Conservation (phyloP, 805 yeast species). For the Ogataea haglerorum region DNA sequence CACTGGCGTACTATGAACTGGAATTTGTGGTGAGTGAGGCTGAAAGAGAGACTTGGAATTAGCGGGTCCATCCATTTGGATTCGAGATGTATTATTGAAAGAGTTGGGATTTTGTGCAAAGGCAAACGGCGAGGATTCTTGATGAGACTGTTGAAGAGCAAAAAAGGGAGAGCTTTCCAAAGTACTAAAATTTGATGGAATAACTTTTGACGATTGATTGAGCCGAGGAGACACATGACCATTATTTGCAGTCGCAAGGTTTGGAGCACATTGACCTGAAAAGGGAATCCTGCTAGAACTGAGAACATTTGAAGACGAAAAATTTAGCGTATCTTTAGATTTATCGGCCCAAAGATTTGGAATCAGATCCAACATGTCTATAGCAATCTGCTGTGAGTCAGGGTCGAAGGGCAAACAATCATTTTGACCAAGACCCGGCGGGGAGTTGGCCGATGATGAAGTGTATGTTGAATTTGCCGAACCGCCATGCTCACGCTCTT, state of each 20-base stretch:
- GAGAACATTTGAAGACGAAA: background rate
- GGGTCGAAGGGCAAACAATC: background rate
- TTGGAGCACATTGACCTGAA: background rate
- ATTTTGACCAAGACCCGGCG: background rate
- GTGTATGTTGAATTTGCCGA: constrained; percentile 2
- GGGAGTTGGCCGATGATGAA: constrained; percentile 1
- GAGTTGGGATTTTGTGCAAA: background rate
- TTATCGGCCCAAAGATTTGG: constrained; percentile 27
- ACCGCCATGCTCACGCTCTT: constrained; percentile 3
- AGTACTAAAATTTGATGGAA: background rate
- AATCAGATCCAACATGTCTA: constrained; percentile 24
- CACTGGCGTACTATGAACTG: background rate
- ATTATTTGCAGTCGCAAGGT: background rate
- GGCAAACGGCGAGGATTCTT: background rate
- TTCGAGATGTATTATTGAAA: background rate
- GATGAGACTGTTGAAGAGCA: background rate
- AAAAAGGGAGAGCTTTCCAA: background rate
- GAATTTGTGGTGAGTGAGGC: background rate
- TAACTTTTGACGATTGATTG: background rate
- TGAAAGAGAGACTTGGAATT: background rate
- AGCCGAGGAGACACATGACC: background rate
- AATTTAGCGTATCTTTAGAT: background rate
- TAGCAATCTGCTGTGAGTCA: constrained; percentile 1
- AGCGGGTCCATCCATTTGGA: too few species aligned
- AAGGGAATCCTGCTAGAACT: background rate